These are phyloP conservation scores for Asparagopsis taxiformis DNA, from an alignment of 31 red algal species.

Conservation along the genomic window DNA sequence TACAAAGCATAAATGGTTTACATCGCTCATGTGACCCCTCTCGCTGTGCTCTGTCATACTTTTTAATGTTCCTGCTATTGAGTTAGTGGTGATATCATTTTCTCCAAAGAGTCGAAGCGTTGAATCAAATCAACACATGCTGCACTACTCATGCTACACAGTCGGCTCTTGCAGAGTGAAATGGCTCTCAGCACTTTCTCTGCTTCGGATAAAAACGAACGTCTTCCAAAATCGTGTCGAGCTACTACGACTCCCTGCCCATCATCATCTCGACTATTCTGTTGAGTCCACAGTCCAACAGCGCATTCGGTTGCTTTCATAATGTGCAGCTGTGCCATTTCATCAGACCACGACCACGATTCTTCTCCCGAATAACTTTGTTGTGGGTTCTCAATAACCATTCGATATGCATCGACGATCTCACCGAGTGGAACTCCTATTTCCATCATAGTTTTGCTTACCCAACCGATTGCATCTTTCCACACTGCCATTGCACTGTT, in stretches of 20 bases:
- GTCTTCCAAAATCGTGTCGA: background rate
- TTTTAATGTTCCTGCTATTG: no score
- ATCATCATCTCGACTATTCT: background rate
- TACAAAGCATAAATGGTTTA: no score
- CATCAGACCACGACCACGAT: slow-evolving; percentile 52
- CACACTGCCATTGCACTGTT: slow-evolving; percentile 14
- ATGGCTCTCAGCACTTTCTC: background rate
- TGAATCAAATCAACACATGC: background rate
- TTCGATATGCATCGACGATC: slow-evolving; percentile 52
- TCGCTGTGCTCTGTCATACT: no score
- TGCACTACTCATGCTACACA: background rate
- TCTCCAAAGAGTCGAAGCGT: background rate
- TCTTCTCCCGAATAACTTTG: background rate
- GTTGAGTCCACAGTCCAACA: slow-evolving; percentile 6
- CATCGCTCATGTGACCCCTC: no score
- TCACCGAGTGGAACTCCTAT: slow-evolving; percentile 59
- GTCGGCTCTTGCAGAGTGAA: background rate
- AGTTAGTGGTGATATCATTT: background rate
- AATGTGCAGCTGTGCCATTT: slow-evolving; percentile 44
- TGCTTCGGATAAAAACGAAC: background rate
- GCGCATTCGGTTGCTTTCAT: slow-evolving; percentile 32
- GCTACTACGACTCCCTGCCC: background rate
- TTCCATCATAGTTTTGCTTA: slow-evolving; percentile 14
- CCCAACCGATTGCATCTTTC: slow-evolving; percentile 39
- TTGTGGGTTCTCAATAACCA: slow-evolving; percentile 52